Conservation (phyloP, 345 rosid species). For the Rhizophora mangle region DNA sequence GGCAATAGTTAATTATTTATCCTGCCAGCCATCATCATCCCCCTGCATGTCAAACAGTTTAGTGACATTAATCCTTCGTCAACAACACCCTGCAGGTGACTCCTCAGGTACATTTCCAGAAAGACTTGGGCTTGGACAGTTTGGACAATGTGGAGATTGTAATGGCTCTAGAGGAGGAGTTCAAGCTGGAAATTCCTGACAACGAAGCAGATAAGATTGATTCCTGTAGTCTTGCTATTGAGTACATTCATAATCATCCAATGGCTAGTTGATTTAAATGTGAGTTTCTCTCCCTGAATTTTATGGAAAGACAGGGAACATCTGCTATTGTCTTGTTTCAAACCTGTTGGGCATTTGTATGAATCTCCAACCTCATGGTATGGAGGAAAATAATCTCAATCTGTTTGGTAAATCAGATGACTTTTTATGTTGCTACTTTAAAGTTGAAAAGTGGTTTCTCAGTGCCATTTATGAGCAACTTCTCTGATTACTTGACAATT, state of each 20-base stretch:
- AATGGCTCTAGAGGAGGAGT: conserved; percentile 96
- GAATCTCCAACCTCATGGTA: conserved; percentile 24
- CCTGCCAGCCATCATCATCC: background rate
- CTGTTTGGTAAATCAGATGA: conserved; percentile 20
- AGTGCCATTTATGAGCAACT: background rate
- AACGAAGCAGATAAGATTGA: conserved; percentile 92
- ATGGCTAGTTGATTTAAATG: conserved; percentile 52
- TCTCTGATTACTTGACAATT: background rate
- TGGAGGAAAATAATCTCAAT: conserved; percentile 33
- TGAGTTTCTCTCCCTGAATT: conserved; percentile 17
- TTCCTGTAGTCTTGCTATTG: conserved; percentile 76
- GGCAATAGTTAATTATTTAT: no score
- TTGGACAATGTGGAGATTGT: conserved; percentile 92
- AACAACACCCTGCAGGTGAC: conserved; percentile 49
- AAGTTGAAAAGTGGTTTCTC: background rate
- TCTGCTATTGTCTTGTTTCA: conserved; percentile 11
- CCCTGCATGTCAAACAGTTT: background rate
- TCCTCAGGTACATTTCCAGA: conserved; percentile 79
- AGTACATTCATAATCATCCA: conserved; percentile 80
- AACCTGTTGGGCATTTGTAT: conserved; percentile 10
- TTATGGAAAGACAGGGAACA: background rate
- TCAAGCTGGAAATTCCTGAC: conserved; percentile 93
- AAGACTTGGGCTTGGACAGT: conserved; percentile 85
- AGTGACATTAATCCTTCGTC: background rate
- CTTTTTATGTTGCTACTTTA: no score